Conservation (phyloP, 2,329 filamentous ascomycete genomes). For the Dactylellina leptospora region DNA sequence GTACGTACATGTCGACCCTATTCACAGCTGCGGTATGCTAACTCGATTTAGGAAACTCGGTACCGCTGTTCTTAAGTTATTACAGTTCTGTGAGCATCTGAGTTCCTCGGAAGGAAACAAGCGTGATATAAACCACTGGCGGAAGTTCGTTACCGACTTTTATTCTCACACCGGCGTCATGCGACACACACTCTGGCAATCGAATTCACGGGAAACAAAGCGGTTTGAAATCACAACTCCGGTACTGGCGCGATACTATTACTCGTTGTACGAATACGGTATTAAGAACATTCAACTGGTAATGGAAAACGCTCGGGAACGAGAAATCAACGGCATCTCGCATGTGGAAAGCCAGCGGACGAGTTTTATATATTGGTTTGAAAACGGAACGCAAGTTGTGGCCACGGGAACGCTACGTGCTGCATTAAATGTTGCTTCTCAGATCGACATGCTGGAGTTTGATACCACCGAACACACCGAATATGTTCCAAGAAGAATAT, state of each 20-base stretch:
- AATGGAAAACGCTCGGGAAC: constrained; percentile 73
- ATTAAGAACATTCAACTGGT: constrained; percentile 86
- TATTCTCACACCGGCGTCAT: constrained; percentile 82
- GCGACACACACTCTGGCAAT: constrained; percentile 73
- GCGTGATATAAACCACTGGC: constrained; percentile 77
- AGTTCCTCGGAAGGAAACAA: constrained; percentile 67
- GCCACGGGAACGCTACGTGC: constrained; percentile 79
- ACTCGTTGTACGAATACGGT: constrained; percentile 86
- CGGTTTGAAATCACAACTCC: constrained; percentile 85
- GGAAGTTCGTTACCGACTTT: constrained; percentile 78
- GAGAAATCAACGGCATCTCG: constrained; percentile 64
- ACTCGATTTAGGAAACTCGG: constrained; percentile 64
- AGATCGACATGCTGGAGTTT: constrained; percentile 86
- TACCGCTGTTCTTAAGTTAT: constrained; percentile 67
- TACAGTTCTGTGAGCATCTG: constrained; percentile 71
- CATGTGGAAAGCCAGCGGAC: constrained; percentile 76
- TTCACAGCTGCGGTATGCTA: constrained; percentile 56
- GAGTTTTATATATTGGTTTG: constrained; percentile 88
- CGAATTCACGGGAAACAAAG: constrained; percentile 71
- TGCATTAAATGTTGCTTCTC: constrained; percentile 79
- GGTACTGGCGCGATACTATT: constrained; percentile 86
- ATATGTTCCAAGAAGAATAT: constrained; percentile 75
- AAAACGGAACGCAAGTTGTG: constrained; percentile 76
- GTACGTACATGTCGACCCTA: constrained; percentile 59
- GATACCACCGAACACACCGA: constrained; percentile 79